phyloP scores from a whole-genome alignment of 176 grass and related monocot species.

The Hsuehochloa calcarea region DNA sequence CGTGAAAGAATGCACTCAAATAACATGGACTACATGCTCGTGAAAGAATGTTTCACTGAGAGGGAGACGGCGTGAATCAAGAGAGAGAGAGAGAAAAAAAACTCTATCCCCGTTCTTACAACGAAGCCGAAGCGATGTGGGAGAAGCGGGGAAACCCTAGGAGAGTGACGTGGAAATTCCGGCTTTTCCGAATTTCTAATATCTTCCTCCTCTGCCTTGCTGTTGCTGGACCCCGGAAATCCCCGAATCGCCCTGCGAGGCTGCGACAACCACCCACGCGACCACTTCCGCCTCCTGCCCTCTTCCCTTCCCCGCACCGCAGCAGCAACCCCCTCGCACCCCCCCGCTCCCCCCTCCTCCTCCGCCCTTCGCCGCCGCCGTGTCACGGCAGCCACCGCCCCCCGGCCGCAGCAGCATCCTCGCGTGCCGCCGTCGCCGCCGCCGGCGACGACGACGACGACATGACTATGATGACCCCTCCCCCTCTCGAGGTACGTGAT shows the following conservation, averaged over 20 bases:
- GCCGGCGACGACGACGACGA: background rate
- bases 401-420: background rate
- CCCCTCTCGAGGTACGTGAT: conserved; percentile 73
- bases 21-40: too few species aligned
- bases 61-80: too few species aligned
- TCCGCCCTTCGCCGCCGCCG: conserved; percentile 13
- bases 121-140: too few species aligned
- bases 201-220: background rate
- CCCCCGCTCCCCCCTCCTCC: background rate
- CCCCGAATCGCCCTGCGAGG: conserved; percentile 16
- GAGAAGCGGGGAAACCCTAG: background rate
- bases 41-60: too few species aligned
- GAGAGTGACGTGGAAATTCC: background rate
- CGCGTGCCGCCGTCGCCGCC: background rate
- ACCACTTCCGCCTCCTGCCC: conserved; percentile 5
- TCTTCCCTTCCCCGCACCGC: background rate
- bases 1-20: too few species aligned
- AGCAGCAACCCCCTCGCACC: conserved; percentile 9
- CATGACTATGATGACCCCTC: conserved; percentile 92
- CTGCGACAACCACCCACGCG: too few species aligned
- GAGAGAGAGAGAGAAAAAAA: too few species aligned
- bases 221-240: conserved; percentile 9
- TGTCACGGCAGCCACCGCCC: background rate
- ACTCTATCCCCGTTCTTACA: too few species aligned
- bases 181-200: background rate